Evolutionary conservation across 2,329 filamentous ascomycete genomes (phyloP), one percentile per base, ranked within the genome.

Genomic region (Fusarium gaditjirri): DNA sequence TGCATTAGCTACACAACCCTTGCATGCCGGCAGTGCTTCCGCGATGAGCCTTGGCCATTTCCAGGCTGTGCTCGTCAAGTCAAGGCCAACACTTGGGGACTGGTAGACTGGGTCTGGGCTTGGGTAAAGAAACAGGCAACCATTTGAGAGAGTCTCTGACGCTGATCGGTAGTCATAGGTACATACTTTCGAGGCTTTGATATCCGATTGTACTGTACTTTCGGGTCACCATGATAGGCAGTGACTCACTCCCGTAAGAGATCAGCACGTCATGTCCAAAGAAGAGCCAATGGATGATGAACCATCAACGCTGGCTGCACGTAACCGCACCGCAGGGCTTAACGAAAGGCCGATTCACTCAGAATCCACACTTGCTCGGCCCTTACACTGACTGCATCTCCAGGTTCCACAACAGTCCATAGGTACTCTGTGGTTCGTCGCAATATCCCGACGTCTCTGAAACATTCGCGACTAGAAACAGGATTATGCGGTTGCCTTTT

Each of bases 241-340:
- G 61, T 73, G 70, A 72, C 61, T 72, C 70, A 68, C 64, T 41
- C 47, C 43, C 35, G 39, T 67, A 29, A 44, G 29, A 56, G 44
- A 60, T 70, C 44, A 46, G 44, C 50, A 53, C 61, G 58, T 61
- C 54, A 60, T 52, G 46, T 25, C 38, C 10, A 25, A 14, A 33
- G n/a, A n/a, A 39, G 55, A 71, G 44, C 35, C 44, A 60, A 60
- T 53, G 29, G 33, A 14, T 25, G 25, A 49, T 41, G 10, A 50
- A 41, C 41, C 29, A 42, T 41, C 19, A 36, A 36, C 33, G 39
- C n/a, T 62, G 55, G 35, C 44, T 68, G 61, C 61, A 63, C 42
- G 66, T 61, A 73, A 60, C 70, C 70, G 61, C 42, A 50, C 43
- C 54, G 38, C 72, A 71, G 52, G 61, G 56, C 69, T 72, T 54